Evolutionary conservation across 2,329 filamentous ascomycete species (phyloP), one percentile per base, ranked within the genome.

Genomic region (Didymella lethalis): DNA sequence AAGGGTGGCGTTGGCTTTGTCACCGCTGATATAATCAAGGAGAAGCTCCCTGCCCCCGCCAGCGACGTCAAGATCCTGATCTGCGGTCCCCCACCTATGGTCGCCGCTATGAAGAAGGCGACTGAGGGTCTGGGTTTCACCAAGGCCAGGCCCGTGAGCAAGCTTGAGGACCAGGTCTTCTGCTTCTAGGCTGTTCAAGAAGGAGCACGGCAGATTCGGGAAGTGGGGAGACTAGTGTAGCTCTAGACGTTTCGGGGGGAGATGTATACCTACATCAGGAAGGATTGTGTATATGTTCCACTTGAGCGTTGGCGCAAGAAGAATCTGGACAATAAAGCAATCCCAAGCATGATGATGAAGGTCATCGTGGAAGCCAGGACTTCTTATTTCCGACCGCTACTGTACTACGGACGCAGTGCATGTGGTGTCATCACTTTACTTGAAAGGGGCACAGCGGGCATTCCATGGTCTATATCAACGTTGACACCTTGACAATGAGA

Each of bases 131-230:
- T 98, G 20, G 95, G 95, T 58, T 99, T 90, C 84, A 86, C 91
- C 75, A 98, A 98, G 85, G 91, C 95, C 41, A 88, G 89, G 62
- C 92, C 94, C 44, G 93, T 98, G 72, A 97, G 93, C 88, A 98
- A 98, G 87, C 88, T 98, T 53, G 91, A 94, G 77, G 95, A 99
- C 79, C 95, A 98, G 80, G 92, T 99, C 68, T 99, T 99, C 83
- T 93, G 92, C 75, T 99, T 99, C 81, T 93, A 90, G 28, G 29
- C 10, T 11, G 6, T 4, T 7, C 18, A 25, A 10, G 34, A 44
- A 11, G 3, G n/a, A 23, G 36, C 36, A 14, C 11, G 4, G 45
- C 23, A 20, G 38, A 28, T 6, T 45, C 32, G 38, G n/a, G 20
- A 8, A n/a, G 26, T 14, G 7, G 2, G 20, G 36, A 20, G 18